Conservation (phyloP, 306 rosid genomes). For the Pueraria montana region DNA sequence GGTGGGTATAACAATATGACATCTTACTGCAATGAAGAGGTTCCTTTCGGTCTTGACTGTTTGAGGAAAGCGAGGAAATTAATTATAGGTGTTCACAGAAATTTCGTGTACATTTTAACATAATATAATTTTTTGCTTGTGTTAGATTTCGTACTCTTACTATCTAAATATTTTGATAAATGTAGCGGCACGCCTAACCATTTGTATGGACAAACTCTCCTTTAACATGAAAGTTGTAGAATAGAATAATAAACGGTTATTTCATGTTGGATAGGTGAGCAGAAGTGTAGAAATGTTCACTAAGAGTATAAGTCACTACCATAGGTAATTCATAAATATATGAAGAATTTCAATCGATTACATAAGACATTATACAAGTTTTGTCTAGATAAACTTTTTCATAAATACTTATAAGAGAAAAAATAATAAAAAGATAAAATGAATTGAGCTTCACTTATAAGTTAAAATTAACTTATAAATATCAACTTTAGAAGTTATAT, state of each 20-base stretch:
- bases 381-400: too few species aligned
- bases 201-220: constrained; percentile 32
- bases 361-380: too few species aligned
- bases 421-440: background rate
- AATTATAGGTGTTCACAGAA: constrained; percentile 28
- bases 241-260: background rate
- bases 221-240: constrained; percentile 5
- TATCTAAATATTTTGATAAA: constrained; percentile 35
- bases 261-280: background rate
- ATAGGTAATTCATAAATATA: background rate
- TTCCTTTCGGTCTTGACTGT: constrained; percentile 33
- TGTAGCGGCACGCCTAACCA: constrained; percentile 15
- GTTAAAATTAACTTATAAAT: too few species aligned
- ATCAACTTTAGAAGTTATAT: too few species aligned
- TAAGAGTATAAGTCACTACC: background rate
- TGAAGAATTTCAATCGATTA: too few species aligned
- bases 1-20: constrained; percentile 67
- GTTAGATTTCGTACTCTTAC: constrained; percentile 10
- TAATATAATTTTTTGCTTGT: constrained; percentile 36
- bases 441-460: background rate
- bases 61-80: constrained; percentile 42
- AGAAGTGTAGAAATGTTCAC: background rate
- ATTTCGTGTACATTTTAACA: constrained; percentile 42
- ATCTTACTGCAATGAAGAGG: constrained; percentile 31
- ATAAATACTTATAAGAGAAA: background rate